Percentiles rank a stretch among this genome's conserved stretches.
Evolutionary conservation across 176 grass and related monocot species (phyloP).

Genomic region (Paspalum vaginatum): DNA sequence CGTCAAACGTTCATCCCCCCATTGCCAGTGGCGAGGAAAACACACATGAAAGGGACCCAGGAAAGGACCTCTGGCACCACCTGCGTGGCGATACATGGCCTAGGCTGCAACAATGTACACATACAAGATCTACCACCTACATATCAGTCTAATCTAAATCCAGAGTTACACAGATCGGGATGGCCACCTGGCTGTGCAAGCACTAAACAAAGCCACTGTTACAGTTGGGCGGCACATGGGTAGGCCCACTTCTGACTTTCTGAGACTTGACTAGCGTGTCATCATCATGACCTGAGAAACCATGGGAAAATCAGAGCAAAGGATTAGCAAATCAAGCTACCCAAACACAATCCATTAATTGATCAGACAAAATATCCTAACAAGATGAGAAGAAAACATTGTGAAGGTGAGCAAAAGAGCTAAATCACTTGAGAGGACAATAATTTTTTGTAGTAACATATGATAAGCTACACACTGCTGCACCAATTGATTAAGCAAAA

Average conservation of each 20-base stretch:
- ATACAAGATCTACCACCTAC: constrained; percentile 38
- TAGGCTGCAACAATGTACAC: constrained; percentile 49
- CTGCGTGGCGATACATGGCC: constrained; percentile 20
- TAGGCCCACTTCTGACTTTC: constrained; percentile 1
- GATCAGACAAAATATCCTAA: background rate
- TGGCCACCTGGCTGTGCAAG: background rate
- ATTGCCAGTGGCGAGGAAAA: background rate
- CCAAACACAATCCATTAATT: background rate
- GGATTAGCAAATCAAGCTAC: background rate
- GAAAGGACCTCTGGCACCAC: background rate
- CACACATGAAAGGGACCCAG: background rate
- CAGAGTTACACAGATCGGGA: constrained; percentile 34
- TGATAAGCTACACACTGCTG: background rate
- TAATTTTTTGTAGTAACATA: background rate
- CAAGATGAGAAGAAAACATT: background rate
- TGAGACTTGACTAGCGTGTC: background rate
- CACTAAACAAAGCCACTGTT: constrained; percentile 1
- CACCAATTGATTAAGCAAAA: background rate
- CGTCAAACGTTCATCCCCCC: background rate
- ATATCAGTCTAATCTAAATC: constrained; percentile 52
- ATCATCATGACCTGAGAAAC: constrained; percentile 27
- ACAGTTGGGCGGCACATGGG: background rate
- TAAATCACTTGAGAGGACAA: background rate
- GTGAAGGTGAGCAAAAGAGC: background rate
- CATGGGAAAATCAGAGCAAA: background rate